phyloP scores from a whole-genome alignment of 352 stramenopile species.

The Pythium utonaiense region DNA sequence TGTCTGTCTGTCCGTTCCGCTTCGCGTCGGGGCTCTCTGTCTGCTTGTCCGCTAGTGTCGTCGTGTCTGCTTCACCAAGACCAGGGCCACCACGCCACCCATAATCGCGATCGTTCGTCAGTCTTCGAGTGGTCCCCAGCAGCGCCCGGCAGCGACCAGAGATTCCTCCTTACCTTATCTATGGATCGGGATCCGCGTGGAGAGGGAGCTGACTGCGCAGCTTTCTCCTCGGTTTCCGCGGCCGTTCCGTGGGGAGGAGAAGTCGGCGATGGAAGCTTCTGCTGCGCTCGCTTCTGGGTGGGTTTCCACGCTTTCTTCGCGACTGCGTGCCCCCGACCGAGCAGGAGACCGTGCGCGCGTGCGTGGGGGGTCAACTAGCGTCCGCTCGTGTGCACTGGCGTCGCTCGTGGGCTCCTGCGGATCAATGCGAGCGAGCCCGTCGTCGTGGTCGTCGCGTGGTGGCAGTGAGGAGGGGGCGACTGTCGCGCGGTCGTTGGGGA shows the following conservation, averaged over 20 bases:
- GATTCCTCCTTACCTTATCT: not conserved
- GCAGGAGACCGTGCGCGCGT: not conserved
- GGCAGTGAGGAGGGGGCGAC: not conserved
- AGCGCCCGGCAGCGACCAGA: no score
- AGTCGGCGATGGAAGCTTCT: not conserved
- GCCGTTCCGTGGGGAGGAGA: not conserved
- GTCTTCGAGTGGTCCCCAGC: no score
- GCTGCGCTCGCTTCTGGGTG: not conserved
- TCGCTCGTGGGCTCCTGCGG: constrained; percentile 1
- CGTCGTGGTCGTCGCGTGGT: not conserved
- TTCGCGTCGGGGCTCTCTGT: no score
- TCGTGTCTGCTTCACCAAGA: not conserved
- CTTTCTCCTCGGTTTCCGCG: not conserved
- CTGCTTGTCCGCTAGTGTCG: not conserved
- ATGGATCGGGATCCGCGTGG: not conserved
- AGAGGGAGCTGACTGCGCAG: not conserved
- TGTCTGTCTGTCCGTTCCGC: no score
- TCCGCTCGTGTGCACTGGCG: constrained; percentile 1
- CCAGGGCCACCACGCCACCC: not conserved
- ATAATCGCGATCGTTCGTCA: not conserved
- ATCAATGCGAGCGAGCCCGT: not conserved
- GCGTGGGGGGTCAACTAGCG: not conserved
- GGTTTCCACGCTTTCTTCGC: not conserved
- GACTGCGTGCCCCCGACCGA: not conserved
- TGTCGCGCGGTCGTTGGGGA: not conserved